Conservation (phyloP, 257 asterid species). For the Misopates orontium region DNA sequence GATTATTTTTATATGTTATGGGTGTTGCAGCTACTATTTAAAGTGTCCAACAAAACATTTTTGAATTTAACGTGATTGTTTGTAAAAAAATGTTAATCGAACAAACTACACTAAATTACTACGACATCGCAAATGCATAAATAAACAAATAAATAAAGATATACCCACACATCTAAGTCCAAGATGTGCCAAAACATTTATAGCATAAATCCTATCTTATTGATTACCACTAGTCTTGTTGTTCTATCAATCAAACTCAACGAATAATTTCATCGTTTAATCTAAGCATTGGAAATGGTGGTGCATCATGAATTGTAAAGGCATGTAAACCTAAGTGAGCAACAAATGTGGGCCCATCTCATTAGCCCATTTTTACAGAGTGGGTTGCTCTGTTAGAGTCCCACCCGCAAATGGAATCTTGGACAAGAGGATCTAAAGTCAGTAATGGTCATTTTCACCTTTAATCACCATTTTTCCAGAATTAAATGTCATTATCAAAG, state of each 20-base stretch:
- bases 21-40: too few relatives aligned
- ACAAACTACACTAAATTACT: too few relatives aligned
- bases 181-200: too few relatives aligned
- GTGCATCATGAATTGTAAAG: slow-evolving; percentile 30
- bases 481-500: neutral
- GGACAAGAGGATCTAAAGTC: slow-evolving; percentile 29
- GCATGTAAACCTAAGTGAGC: slow-evolving; percentile 30
- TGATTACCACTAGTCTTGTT: too few relatives aligned
- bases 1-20: too few relatives aligned
- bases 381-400: slow-evolving; percentile 32
- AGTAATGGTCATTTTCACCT: slow-evolving; percentile 36
- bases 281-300: slow-evolving; percentile 34
- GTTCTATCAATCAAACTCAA: neutral
- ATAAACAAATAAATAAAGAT: too few relatives aligned
- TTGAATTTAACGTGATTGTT: too few relatives aligned
- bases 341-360: slow-evolving; percentile 33
- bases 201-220: too few relatives aligned
- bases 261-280: neutral
- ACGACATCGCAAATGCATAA: too few relatives aligned
- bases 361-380: slow-evolving; percentile 24
- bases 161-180: too few relatives aligned
- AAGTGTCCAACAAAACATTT: too few relatives aligned
- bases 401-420: slow-evolving; percentile 36
- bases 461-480: neutral
- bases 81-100: too few relatives aligned